Conservation (phyloP, 2,329 filamentous ascomycete species). For the Penicillium sp. region DNA sequence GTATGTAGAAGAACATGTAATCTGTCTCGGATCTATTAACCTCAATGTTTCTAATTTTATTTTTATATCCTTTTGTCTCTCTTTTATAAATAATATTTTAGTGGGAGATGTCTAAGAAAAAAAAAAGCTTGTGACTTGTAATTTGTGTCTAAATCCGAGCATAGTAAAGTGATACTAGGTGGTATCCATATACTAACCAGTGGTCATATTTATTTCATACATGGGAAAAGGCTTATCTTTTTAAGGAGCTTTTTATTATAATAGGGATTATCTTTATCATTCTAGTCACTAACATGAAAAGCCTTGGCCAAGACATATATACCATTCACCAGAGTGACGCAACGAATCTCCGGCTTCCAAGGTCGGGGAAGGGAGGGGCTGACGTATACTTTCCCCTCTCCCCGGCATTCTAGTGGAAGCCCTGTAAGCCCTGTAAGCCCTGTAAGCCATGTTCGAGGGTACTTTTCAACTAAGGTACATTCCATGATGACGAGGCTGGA, state of each 20-base stretch:
- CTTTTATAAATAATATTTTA: background rate
- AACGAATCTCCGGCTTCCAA: slow-evolving; percentile 2
- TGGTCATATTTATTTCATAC: too few species aligned
- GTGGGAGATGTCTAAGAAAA: background rate
- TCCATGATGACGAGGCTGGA: background rate
- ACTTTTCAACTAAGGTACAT: background rate
- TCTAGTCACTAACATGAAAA: background rate
- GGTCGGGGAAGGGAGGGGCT: background rate
- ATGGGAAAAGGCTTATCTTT: too few species aligned
- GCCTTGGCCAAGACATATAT: background rate
- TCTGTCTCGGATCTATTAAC: background rate
- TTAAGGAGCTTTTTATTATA: too few species aligned
- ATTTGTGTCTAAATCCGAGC: background rate
- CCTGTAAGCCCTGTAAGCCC: background rate
- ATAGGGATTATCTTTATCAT: background rate
- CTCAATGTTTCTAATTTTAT: background rate
- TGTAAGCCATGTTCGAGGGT: background rate
- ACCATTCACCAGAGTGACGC: background rate
- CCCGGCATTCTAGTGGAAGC: background rate
- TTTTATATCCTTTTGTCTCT: background rate
- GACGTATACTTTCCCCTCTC: slow-evolving; percentile 6
- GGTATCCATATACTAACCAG: too few species aligned
- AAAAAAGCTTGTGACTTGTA: background rate
- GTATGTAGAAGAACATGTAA: background rate
- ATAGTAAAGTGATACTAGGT: background rate